These are phyloP conservation scores for Periconia macrospinosa DNA, from an alignment of 2,329 filamentous ascomycete species.

Conservation along the genomic window DNA sequence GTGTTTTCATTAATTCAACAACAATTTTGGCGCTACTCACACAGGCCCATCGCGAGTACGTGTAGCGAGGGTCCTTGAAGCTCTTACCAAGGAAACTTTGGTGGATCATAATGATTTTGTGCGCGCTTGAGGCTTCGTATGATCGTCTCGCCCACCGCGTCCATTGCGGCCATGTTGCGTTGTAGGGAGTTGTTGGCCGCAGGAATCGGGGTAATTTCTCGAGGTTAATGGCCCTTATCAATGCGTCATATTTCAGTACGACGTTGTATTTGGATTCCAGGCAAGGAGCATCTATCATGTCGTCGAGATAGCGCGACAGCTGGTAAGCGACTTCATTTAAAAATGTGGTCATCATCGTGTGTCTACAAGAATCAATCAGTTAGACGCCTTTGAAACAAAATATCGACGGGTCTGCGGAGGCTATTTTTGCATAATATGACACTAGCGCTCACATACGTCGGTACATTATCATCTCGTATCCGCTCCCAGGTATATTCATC, in stretches of 20 bases:
- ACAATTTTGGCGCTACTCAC: conserved; percentile 47
- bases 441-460: conserved; percentile 23
- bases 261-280: conserved; percentile 43
- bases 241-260: conserved; percentile 45
- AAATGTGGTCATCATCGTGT: conserved; percentile 23
- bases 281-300: conserved; percentile 37
- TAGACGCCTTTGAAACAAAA: background rate
- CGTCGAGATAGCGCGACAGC: conserved; percentile 44
- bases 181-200: conserved; percentile 30
- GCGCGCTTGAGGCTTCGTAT: conserved; percentile 43
- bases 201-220: conserved; percentile 42
- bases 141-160: conserved; percentile 45
- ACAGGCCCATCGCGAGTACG: conserved; percentile 47
- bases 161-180: conserved; percentile 46
- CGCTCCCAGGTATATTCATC: conserved; percentile 39
- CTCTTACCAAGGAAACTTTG: conserved; percentile 47
- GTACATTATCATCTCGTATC: conserved; percentile 21
- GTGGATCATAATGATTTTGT: conserved; percentile 53
- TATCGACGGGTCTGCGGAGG: background rate
- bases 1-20: conserved; percentile 40
- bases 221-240: conserved; percentile 37
- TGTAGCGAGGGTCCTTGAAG: conserved; percentile 47
- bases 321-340: conserved; percentile 44
- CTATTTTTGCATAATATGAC: too few relatives aligned
- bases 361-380: background rate